Percentiles rank a stretch among this genome's conserved stretches.
Conservation (phyloP, 1,139 yeast species). For the Pichia sp. region DNA sequence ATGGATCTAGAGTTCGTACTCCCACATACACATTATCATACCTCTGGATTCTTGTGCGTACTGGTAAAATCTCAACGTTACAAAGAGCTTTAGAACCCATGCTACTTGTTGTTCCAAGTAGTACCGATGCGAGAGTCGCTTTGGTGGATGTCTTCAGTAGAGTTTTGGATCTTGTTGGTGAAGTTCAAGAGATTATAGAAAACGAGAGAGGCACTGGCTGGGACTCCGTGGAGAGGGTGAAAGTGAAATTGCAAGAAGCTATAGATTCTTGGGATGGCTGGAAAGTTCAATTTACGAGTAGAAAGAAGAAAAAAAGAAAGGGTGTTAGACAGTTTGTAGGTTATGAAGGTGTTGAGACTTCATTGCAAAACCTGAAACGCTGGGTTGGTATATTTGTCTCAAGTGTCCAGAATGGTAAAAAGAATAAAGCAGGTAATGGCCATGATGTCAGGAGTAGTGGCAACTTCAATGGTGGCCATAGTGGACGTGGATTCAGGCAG, state of each 20-base stretch:
- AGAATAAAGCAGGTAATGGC: neutral
- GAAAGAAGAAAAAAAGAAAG: constrained; percentile 2
- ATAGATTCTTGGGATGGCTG: constrained; percentile 10
- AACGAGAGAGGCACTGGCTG: constrained; percentile 5
- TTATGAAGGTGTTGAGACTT: constrained; percentile 2
- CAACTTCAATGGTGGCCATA: no score
- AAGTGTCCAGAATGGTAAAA: neutral
- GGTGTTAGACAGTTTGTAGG: constrained; percentile 7
- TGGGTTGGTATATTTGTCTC: constrained; percentile 1
- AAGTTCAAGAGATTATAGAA: constrained; percentile 6
- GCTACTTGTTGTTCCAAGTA: constrained; percentile 36
- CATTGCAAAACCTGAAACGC: constrained; percentile 1
- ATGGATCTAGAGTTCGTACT: constrained; percentile 30
- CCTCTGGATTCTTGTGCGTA: constrained; percentile 29
- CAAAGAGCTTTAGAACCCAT: constrained; percentile 30
- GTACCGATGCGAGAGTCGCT: constrained; percentile 15
- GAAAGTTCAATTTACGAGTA: constrained; percentile 12
- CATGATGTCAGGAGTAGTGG: no score
- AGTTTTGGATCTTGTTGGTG: constrained; percentile 15
- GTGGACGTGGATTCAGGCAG: neutral
- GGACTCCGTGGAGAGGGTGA: constrained; percentile 2
- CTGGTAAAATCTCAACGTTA: constrained; percentile 22
- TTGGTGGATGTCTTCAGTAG: constrained; percentile 14
- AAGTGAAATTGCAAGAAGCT: constrained; percentile 6
- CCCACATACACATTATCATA: constrained; percentile 30